Evolutionary conservation across 1,139 yeast genomes (phyloP), one percentile per base, ranked within the genome.

Genomic region (Kodamaea anthophila): DNA sequence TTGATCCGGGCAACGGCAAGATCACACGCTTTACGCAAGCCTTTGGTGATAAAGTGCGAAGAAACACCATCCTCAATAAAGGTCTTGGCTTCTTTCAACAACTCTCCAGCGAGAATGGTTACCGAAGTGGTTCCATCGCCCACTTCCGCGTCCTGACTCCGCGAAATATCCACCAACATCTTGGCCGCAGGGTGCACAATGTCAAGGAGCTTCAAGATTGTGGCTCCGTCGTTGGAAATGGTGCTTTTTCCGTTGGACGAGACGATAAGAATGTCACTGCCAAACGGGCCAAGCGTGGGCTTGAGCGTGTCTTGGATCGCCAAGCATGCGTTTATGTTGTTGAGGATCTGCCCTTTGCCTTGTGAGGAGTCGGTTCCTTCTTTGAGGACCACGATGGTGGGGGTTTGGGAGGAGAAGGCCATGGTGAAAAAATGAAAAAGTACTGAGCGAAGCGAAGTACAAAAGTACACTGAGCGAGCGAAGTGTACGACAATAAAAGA

Each of bases 51-150:
- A 32, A 87, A 73, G 51, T 86, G 94, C 4, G 96, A 79, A 15
- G 95, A 83, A 41, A 91, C 85, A 22, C 96, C 96, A 58, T 91
- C 98, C 58, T 91, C 98, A 39, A 91, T 85, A 50, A 88, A 91
- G 21, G 74, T 60, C 53, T 86, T 87, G 44, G 93, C 78, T 56
- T 91, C 97, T 53, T 86, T 86, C 58, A 91, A 71, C 41, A 91
- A 71, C 59, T 91, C 98, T 34, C 97, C 96, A 2, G 98, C 97
- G 41, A 91, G 60, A 27, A 91, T 72, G 1, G 97, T 86, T 9
- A 93, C 98, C 23, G 96, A 80, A 0, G 98, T 91, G 23, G 99
- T 91, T 43, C 99, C 99, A 57, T 91, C 99, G 40, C 99, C 99
- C 35, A 91, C 97, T 59, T 91, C 99, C 13, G 96, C 96, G 58